Base-by-base conservation (phyloP, 75 land plant species). In the Pseudotsuga menziesii region DNA sequence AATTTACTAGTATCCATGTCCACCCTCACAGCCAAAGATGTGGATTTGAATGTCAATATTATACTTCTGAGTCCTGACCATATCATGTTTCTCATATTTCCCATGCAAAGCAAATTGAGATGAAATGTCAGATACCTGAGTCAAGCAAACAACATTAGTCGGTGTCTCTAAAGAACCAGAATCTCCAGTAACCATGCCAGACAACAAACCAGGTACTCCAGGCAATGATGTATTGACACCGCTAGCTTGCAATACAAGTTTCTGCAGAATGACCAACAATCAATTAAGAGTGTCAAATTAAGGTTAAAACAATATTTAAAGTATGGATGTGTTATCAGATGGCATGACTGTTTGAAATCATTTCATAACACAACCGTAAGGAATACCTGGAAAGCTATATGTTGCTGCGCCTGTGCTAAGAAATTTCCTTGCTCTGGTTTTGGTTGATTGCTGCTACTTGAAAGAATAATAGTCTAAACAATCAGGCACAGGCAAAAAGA, bases 401-500 rank as follows among this genome's bases (percentile, higher is more conserved):
- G 98, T 73, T 94, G 95, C 73, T 94, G 98, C 26, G 93, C 98
- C 77, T 94, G 95, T 3, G 78, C 83, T 73, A 94, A 70, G 11
- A 94, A 82, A 62, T 70, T 83, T 41, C 86, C 90, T 62, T 92
- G 95, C 55, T 94, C 98, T 36, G 98, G 82, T 80, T 91, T 92
- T 19, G 83, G 35, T 56, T 92, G 95, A n/a, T 85, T 90, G 75
- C 90, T 84, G 82, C 78, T 48, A 44, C 77, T 32, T 74, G 16
- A 61, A 48, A 48, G 59, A 27, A 64, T 59, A 80, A 66, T 36
- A 71, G 26, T 64, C 15, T 20, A 9, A 64, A 32, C 39, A 20
- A n/a, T 35, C 48, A 61, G 41, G 16, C 12, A 41, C 20, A 22
- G 15, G 13, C 25, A 19, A 23, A 22, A 48, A 55, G 11, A 20